phyloP scores from a whole-genome alignment of 139 green algal species.

The Chlamydomonas applanata region DNA sequence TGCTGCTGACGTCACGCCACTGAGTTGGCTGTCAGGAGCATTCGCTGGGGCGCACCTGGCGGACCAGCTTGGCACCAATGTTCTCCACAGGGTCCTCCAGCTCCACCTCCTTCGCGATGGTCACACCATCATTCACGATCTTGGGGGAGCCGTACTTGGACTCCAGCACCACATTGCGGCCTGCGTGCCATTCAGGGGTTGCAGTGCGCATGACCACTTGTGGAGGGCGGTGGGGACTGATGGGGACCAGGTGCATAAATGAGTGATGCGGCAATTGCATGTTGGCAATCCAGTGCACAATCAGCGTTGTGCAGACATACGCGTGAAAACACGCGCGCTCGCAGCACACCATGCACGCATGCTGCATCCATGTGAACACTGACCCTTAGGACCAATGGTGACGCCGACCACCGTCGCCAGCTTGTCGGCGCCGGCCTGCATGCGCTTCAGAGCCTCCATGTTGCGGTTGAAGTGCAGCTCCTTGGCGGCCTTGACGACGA shows the following conservation, averaged over 20 bases:
- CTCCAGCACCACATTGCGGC: slow-evolving; percentile 99
- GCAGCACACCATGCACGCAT: no score
- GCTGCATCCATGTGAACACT: no score
- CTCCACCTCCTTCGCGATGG: slow-evolving; percentile 93
- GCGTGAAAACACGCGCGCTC: no score
- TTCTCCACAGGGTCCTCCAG: slow-evolving; percentile 99
- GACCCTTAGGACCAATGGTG: slow-evolving; percentile 96
- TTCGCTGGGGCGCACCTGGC: no score
- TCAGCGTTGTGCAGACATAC: no score
- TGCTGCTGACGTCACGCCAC: no score
- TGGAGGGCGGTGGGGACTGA: no score
- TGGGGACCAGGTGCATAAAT: no score
- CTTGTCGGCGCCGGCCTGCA: slow-evolving; percentile 98
- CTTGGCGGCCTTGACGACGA: slow-evolving; percentile 82
- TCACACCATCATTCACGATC: slow-evolving; percentile 99
- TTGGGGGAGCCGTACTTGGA: slow-evolving; percentile 98
- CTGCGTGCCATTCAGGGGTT: no score
- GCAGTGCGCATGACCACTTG: not conserved
- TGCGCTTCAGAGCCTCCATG: slow-evolving; percentile 94
- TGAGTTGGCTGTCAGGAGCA: no score
- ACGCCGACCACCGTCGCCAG: slow-evolving; percentile 97
- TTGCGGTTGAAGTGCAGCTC: slow-evolving; percentile 99
- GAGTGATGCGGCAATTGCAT: no score
- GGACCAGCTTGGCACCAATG: slow-evolving; percentile 97
- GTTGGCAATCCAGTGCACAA: no score